Percentiles rank a stretch among this genome's conserved stretches.
phyloP scores from a whole-genome alignment of 768 basidiomycete species.

The Epithele typhae region DNA sequence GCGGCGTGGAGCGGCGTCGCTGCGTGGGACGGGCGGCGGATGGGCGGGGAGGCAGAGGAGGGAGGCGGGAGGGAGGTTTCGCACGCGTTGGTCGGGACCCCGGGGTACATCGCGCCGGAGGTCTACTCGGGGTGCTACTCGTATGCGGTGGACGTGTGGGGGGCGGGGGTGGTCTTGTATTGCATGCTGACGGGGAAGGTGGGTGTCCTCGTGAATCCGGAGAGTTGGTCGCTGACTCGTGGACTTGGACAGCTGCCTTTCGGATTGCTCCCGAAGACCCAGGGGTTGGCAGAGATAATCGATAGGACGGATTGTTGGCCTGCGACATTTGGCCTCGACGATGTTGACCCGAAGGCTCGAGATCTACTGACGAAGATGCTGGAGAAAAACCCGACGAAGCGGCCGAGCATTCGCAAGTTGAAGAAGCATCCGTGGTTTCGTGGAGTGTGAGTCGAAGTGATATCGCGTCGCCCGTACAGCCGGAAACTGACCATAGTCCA shows the following conservation, averaged over 20 bases:
- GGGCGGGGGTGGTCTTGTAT: constrained; percentile 37
- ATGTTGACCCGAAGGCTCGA: constrained; percentile 3
- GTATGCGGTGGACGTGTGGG: constrained; percentile 43
- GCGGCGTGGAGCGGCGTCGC: constrained; percentile 9
- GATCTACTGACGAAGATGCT: constrained; percentile 18
- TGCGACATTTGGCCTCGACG: constrained; percentile 6
- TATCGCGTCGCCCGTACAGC: too few relatives aligned
- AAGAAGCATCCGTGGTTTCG: constrained; percentile 14
- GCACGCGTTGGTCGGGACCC: constrained; percentile 29
- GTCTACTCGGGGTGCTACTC: constrained; percentile 41
- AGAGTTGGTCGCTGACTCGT: background rate
- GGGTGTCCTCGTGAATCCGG: background rate
- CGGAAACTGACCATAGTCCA: too few relatives aligned
- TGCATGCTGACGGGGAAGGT: constrained; percentile 21
- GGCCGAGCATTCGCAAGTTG: constrained; percentile 8
- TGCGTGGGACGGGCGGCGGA: constrained; percentile 2
- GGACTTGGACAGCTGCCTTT: constrained; percentile 8
- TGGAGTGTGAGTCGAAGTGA: constrained; percentile 10
- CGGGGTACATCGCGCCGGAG: constrained; percentile 45
- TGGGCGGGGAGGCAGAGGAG: background rate
- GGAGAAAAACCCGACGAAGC: constrained; percentile 16
- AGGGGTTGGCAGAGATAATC: constrained; percentile 9
- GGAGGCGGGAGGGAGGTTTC: too few relatives aligned
- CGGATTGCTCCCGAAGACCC: constrained; percentile 10
- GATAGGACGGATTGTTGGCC: constrained; percentile 7